Conservation (phyloP, 176 grass and related monocot genomes). For the Panicum miliaceum region DNA sequence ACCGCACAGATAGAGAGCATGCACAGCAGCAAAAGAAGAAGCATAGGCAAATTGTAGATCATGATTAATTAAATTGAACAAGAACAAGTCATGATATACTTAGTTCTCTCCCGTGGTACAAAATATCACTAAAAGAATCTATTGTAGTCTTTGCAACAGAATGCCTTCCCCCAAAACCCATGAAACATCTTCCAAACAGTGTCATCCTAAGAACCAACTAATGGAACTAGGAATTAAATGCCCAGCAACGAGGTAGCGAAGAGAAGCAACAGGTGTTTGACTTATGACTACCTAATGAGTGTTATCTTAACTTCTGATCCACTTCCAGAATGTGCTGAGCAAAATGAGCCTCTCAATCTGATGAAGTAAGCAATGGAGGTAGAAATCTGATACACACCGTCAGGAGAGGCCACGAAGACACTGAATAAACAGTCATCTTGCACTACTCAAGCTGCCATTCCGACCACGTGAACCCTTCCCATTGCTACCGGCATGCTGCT, state of each 20-base stretch:
- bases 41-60: conserved; percentile 32
- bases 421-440: conserved; percentile 50
- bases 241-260: conserved; percentile 47
- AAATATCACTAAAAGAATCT: conserved; percentile 59
- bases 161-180: conserved; percentile 33
- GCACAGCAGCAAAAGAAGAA: conserved; percentile 12
- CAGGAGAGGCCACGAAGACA: conserved; percentile 45
- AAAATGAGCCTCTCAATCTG: conserved; percentile 52
- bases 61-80: conserved; percentile 48
- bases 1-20: conserved; percentile 40
- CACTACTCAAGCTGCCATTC: conserved; percentile 48
- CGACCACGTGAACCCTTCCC: conserved; percentile 45
- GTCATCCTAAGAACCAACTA: conserved; percentile 49
- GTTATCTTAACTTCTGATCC: conserved; percentile 32
- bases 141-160: conserved; percentile 51
- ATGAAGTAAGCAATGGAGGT: conserved; percentile 50
- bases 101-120: conserved; percentile 57
- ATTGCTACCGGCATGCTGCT: conserved; percentile 48
- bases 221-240: conserved; percentile 39
- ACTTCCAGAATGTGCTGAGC: conserved; percentile 43
- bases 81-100: conserved; percentile 51
- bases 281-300: conserved; percentile 46
- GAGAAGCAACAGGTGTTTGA: conserved; percentile 38
- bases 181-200: conserved; percentile 40
- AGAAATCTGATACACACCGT: conserved; percentile 48